Evolutionary conservation across 345 rosid genomes (phyloP).

Genomic region (Hypericum androsaemum): DNA sequence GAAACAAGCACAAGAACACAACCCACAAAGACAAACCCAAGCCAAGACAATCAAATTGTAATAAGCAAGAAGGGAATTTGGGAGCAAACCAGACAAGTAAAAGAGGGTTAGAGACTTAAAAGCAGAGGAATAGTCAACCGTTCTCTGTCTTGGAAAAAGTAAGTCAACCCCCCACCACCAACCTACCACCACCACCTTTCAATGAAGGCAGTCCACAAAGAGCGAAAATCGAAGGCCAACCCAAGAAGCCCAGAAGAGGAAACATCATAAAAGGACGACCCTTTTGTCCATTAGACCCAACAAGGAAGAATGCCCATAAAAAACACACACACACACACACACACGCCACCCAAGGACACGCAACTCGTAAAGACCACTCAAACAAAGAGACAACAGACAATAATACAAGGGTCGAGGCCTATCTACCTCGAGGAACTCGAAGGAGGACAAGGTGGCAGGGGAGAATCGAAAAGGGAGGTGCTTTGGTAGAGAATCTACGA

Average conservation of each 20-base stretch:
- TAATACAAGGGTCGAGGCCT: background rate
- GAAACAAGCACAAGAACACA: slow-evolving; percentile 2
- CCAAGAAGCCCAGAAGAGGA: slow-evolving; percentile 20
- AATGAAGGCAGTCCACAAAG: slow-evolving; percentile 23
- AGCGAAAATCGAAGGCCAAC: slow-evolving; percentile 16
- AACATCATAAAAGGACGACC: slow-evolving; percentile 3
- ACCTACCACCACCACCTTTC: slow-evolving; percentile 87
- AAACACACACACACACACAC: background rate
- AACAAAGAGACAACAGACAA: background rate
- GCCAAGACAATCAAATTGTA: slow-evolving; percentile 6
- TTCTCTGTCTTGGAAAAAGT: slow-evolving; percentile 14
- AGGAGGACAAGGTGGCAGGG: slow-evolving; percentile 16
- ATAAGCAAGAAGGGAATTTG: background rate
- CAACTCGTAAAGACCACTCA: slow-evolving; percentile 3
- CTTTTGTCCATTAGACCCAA: slow-evolving; percentile 17
- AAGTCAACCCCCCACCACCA: slow-evolving; percentile 81
- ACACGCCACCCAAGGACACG: slow-evolving; percentile 5
- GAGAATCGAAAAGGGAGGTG: no score
- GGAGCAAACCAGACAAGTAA: slow-evolving; percentile 10
- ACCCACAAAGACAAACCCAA: slow-evolving; percentile 8
- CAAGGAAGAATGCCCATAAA: slow-evolving; percentile 23
- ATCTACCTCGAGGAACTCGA: slow-evolving; percentile 18
- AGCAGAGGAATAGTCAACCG: slow-evolving; percentile 10
- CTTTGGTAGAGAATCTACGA: no score
- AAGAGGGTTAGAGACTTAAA: slow-evolving; percentile 15